phyloP scores from a whole-genome alignment of 192 early-diverging fungal genomes.

The Pecoramyces ruminantium region DNA sequence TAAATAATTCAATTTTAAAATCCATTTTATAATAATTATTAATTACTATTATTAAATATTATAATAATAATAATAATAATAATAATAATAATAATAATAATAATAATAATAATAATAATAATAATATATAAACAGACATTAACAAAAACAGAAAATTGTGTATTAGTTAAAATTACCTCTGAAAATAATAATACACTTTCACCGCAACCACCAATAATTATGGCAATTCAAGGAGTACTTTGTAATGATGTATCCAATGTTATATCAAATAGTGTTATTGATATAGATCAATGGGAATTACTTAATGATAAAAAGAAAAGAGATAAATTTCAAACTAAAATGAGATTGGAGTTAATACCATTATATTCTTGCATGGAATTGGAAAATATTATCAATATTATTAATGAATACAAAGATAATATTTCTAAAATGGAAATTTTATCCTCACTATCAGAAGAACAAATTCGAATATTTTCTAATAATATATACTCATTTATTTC shows the following conservation, averaged over 20 bases:
- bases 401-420: neutral
- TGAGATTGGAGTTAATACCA: neutral
- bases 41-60: too few species aligned
- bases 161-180: neutral
- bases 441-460: neutral
- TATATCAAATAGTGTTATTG: neutral
- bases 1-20: too few species aligned
- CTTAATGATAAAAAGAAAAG: neutral
- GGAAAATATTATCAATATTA: neutral
- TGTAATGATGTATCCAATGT: neutral
- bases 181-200: neutral
- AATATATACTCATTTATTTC: neutral
- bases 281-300: neutral
- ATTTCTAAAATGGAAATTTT: neutral
- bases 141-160: neutral
- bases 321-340: neutral
- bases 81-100: too few species aligned
- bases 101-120: neutral
- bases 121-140: neutral
- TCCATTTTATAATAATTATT: too few species aligned
- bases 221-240: neutral
- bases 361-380: neutral
- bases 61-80: too few species aligned
- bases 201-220: neutral
- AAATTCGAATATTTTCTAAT: neutral